Conservation (phyloP, 768 basidiomycete species). For the Xerocomellus amylosporus region DNA sequence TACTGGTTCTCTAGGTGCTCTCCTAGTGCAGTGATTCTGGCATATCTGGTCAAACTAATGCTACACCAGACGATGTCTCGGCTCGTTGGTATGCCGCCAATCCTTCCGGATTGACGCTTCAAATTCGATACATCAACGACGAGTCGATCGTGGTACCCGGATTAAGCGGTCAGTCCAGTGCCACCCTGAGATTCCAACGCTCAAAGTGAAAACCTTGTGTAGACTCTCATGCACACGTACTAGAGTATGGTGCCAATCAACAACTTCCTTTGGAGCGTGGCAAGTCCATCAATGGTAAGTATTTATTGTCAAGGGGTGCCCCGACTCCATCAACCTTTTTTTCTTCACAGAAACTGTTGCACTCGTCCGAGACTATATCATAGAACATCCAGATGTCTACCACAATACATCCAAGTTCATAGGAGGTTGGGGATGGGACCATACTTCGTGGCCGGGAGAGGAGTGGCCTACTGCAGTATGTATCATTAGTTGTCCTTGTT, state of each 20-base stretch:
- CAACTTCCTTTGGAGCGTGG: conserved; percentile 65
- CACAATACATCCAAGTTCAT: conserved; percentile 60
- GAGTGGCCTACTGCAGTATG: conserved; percentile 70
- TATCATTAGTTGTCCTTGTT: conserved; percentile 2
- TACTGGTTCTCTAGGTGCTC: conserved; percentile 55
- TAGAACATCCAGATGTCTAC: conserved; percentile 53
- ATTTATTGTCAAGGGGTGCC: neutral
- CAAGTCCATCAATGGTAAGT: conserved; percentile 52
- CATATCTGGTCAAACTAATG: conserved; percentile 1
- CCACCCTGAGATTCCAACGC: neutral
- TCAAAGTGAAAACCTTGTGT: neutral
- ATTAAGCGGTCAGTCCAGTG: conserved; percentile 49
- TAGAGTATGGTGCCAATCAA: conserved; percentile 71
- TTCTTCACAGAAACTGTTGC: conserved; percentile 53
- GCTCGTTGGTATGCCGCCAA: conserved; percentile 36
- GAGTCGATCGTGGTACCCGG: conserved; percentile 71
- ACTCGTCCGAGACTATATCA: conserved; percentile 59
- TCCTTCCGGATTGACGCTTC: conserved; percentile 27
- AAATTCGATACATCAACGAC: conserved; percentile 48
- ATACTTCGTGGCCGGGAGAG: conserved; percentile 64
- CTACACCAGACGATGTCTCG: conserved; percentile 40
- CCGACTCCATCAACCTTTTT: neutral
- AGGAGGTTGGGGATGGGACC: conserved; percentile 89
- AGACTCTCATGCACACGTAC: conserved; percentile 79
- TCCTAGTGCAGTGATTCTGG: neutral